phyloP scores from a whole-genome alignment of 148 eudicot genomes.

The Nyssa sinensis region DNA sequence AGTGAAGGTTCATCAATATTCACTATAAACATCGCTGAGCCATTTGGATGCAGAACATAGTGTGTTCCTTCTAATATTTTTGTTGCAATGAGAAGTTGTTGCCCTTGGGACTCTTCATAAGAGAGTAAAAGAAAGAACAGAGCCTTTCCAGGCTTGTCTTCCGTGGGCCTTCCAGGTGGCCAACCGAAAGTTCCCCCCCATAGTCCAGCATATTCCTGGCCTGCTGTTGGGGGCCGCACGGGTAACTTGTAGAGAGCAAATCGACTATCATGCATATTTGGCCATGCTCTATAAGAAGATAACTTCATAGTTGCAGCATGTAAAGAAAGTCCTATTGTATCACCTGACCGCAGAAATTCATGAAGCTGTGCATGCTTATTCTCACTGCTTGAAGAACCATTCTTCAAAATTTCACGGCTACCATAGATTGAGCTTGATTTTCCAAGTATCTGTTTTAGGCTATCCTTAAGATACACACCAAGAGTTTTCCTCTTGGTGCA shows the following conservation, averaged over 20 bases:
- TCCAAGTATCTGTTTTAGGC: constrained; percentile 57
- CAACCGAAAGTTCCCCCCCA: constrained; percentile 94
- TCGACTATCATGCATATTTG: constrained; percentile 78
- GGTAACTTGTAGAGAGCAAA: constrained; percentile 84
- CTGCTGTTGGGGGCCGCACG: constrained; percentile 33
- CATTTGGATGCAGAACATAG: constrained; percentile 86
- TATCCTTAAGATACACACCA: constrained; percentile 54
- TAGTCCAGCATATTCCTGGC: constrained; percentile 64
- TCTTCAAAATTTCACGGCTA: constrained; percentile 39
- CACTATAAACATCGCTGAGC: constrained; percentile 87
- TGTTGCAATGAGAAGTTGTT: constrained; percentile 63
- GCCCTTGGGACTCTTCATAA: constrained; percentile 70
- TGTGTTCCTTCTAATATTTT: constrained; percentile 86
- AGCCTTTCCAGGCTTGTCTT: constrained; percentile 78
- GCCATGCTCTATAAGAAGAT: constrained; percentile 80
- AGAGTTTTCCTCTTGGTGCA: constrained; percentile 55
- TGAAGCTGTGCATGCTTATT: constrained; percentile 67
- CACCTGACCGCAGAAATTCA: constrained; percentile 63
- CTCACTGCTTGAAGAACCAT: constrained; percentile 47
- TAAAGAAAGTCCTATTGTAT: constrained; percentile 67
- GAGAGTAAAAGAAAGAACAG: constrained; percentile 68
- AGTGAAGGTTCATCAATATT: constrained; percentile 52
- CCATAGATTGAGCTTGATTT: constrained; percentile 48
- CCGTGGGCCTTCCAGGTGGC: constrained; percentile 81
- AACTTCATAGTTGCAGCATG: constrained; percentile 64